phyloP scores from a whole-genome alignment of 2,329 filamentous ascomycete genomes.

The Nigrospora osmanthi region DNA sequence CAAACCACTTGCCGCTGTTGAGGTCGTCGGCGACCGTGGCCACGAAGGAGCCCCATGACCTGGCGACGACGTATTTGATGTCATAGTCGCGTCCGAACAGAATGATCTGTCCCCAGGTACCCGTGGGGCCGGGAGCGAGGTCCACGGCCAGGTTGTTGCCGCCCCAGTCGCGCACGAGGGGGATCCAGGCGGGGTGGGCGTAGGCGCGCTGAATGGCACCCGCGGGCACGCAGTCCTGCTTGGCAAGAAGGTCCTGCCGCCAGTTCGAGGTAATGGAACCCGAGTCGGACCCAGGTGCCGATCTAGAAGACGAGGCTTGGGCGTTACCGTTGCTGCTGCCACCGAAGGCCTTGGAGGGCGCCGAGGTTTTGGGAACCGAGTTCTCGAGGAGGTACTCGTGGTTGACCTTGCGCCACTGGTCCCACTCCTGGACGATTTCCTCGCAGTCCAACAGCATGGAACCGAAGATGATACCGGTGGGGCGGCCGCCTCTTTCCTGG shows the following conservation, averaged over 20 bases:
- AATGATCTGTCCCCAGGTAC: constrained; percentile 94
- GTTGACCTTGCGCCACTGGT: constrained; percentile 91
- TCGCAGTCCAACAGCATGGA: constrained; percentile 96
- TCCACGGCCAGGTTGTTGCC: constrained; percentile 96
- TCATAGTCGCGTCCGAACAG: constrained; percentile 97
- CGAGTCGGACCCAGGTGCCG: constrained; percentile 38
- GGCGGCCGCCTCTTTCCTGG: constrained; percentile 87
- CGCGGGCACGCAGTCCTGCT: constrained; percentile 82
- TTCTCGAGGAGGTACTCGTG: constrained; percentile 71
- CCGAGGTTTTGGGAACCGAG: constrained; percentile 48
- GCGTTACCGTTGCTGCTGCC: constrained; percentile 38
- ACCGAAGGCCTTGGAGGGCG: constrained; percentile 64
- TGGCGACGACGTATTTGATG: constrained; percentile 92
- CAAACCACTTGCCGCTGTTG: constrained; percentile 78
- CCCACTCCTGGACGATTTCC: constrained; percentile 96
- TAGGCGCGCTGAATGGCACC: constrained; percentile 88
- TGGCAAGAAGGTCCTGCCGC: constrained; percentile 75
- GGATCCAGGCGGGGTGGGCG: constrained; percentile 91
- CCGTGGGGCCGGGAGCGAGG: constrained; percentile 79
- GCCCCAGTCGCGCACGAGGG: constrained; percentile 93
- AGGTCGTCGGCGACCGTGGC: constrained; percentile 86
- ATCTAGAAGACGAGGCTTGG: constrained; percentile 62
- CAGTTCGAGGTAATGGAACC: constrained; percentile 57
- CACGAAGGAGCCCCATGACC: constrained; percentile 84
- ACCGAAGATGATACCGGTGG: constrained; percentile 88